phyloP scores from a whole-genome alignment of 441 rosid genomes.

The Adansonia madagascariensis region DNA sequence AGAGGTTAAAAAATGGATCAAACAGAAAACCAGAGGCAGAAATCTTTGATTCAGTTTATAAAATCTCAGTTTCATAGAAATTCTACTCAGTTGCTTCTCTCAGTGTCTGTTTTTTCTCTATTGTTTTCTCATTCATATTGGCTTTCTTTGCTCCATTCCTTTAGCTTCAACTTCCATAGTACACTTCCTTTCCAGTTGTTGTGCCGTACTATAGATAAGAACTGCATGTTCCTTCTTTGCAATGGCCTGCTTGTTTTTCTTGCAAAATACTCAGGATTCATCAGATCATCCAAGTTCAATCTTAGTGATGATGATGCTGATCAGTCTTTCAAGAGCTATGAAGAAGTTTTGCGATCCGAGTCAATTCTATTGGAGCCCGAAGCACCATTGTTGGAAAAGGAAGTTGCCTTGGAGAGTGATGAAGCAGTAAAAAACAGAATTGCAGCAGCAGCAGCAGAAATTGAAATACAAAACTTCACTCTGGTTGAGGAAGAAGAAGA shows the following conservation, averaged over 20 bases:
- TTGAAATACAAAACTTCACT: conserved; percentile 5
- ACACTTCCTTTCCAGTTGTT: conserved; percentile 48
- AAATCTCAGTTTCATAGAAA: conserved; percentile 46
- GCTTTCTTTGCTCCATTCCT: conserved; percentile 37
- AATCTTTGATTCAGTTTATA: conserved; percentile 36
- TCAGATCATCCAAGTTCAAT: conserved; percentile 29
- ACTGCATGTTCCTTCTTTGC: conserved; percentile 54
- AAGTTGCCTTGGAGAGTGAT: conserved; percentile 22
- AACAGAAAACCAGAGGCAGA: conserved; percentile 24
- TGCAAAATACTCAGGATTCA: conserved; percentile 52
- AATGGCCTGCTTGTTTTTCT: conserved; percentile 64
- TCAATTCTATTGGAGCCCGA: conserved; percentile 14
- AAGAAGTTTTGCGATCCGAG: neutral
- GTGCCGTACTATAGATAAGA: conserved; percentile 59
- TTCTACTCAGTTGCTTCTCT: conserved; percentile 46
- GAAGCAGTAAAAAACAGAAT: conserved; percentile 6
- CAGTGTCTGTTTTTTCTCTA: conserved; percentile 61
- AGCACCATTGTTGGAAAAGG: conserved; percentile 30
- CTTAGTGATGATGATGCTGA: conserved; percentile 25
- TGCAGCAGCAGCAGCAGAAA: conserved; percentile 23
- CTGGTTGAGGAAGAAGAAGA: conserved; percentile 24
- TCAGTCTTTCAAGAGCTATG: conserved; percentile 24
- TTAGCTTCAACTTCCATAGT: conserved; percentile 42
- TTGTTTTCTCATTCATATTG: conserved; percentile 38
- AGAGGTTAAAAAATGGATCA: conserved; percentile 35